Percentiles rank a stretch among this genome's conserved stretches.
phyloP scores from a whole-genome alignment of 176 grass and related monocot genomes.

The Puccinellia tenuiflora region DNA sequence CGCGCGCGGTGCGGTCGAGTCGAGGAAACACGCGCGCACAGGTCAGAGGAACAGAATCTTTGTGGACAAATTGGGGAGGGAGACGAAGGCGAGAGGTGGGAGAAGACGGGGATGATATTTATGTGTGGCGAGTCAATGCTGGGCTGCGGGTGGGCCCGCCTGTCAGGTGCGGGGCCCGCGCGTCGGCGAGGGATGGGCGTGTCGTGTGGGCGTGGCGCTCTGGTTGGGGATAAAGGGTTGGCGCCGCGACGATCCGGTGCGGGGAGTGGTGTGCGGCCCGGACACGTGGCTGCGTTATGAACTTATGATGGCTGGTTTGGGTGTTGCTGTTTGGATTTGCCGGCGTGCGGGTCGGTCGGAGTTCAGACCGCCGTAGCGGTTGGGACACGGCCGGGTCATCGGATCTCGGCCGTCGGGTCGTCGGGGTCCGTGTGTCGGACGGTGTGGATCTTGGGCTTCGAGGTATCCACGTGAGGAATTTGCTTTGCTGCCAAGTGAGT shows the following conservation, averaged over 20 bases:
- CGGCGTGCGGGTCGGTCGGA: too few relatives aligned
- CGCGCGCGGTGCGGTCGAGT: not conserved
- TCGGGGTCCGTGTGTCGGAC: not conserved
- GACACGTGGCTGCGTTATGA: too few relatives aligned
- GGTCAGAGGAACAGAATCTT: not conserved
- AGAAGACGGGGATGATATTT: constrained; percentile 28
- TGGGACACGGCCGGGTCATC: too few relatives aligned
- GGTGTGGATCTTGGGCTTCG: not conserved
- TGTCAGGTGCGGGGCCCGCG: not conserved
- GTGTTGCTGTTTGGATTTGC: too few relatives aligned
- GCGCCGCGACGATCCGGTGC: not conserved
- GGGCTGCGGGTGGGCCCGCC: not conserved
- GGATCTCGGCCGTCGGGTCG: too few relatives aligned
- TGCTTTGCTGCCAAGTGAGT: not conserved
- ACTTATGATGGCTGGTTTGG: too few relatives aligned
- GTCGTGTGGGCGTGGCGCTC: constrained; percentile 9
- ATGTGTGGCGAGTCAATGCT: not conserved
- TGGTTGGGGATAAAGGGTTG: constrained; percentile 13
- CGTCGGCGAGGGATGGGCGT: not conserved
- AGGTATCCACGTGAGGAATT: not conserved
- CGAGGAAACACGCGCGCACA: not conserved
- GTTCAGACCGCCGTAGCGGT: too few relatives aligned
- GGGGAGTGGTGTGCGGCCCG: not conserved
- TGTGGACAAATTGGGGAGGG: not conserved
- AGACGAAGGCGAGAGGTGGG: constrained; percentile 4